Conservation (phyloP, 768 basidiomycete genomes). For the Suillus discolor region DNA sequence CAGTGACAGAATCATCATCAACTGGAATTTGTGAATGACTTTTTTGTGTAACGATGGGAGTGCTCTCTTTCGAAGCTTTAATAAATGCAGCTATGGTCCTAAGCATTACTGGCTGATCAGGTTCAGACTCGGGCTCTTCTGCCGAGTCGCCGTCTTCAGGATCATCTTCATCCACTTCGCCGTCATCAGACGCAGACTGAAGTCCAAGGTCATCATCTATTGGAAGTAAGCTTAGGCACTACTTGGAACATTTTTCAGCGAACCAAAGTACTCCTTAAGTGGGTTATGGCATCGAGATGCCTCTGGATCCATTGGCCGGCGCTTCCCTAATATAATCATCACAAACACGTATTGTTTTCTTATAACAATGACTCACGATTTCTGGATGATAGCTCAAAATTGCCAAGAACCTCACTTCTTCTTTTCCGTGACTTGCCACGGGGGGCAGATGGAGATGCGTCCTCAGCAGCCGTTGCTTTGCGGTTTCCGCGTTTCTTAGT, state of each 20-base stretch:
- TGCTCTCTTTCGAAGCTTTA: conserved; percentile 10
- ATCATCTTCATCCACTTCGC: conserved; percentile 21
- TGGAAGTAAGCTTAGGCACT: background rate
- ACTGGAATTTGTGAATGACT: background rate
- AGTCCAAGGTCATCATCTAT: conserved; percentile 46
- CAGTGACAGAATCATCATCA: conserved; percentile 30
- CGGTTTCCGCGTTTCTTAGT: conserved; percentile 25
- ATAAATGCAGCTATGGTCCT: conserved; percentile 23
- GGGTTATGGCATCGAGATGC: conserved; percentile 38
- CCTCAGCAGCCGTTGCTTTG: conserved; percentile 16
- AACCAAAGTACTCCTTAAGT: conserved; percentile 53
- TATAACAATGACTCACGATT: conserved; percentile 16
- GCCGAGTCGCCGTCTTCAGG: conserved; percentile 25
- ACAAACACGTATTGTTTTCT: background rate
- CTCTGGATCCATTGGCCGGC: background rate
- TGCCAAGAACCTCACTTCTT: conserved; percentile 13
- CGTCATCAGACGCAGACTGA: conserved; percentile 54
- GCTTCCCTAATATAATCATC: conserved; percentile 9
- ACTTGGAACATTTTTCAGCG: conserved; percentile 6
- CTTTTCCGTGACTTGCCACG: conserved; percentile 20
- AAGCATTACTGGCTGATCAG: conserved; percentile 22
- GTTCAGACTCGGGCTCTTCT: conserved; percentile 26
- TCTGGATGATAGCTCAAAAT: conserved; percentile 9
- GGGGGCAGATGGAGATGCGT: conserved; percentile 13
- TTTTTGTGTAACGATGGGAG: background rate